Conservation (phyloP, 2,329 filamentous ascomycete species). For the Trichoderma sp. region DNA sequence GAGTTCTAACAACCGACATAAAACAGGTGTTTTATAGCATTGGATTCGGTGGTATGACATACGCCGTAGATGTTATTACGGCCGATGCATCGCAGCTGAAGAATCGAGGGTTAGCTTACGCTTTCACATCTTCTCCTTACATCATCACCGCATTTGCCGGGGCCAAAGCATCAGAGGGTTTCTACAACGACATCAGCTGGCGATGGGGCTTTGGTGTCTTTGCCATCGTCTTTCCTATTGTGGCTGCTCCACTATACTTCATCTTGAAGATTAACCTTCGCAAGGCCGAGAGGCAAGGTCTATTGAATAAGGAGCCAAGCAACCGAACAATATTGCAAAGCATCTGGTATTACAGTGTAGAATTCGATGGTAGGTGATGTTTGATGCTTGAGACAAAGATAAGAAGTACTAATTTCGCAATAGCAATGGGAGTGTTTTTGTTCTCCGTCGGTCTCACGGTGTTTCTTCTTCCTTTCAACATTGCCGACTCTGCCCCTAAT, state of each 20-base stretch:
- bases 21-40: slow-evolving; percentile 61
- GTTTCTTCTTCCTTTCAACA: slow-evolving; percentile 66
- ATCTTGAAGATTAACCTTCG: slow-evolving; percentile 56
- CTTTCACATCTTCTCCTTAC: slow-evolving; percentile 44
- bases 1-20: not conserved
- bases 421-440: slow-evolving; percentile 55
- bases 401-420: not conserved
- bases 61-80: slow-evolving; percentile 64
- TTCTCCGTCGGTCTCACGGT: slow-evolving; percentile 58
- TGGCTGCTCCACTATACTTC: slow-evolving; percentile 53
- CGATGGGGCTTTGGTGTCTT: slow-evolving; percentile 57
- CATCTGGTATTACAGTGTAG: slow-evolving; percentile 50
- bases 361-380: slow-evolving; percentile 55
- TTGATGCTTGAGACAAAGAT: not conserved
- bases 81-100: slow-evolving; percentile 57
- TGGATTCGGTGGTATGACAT: slow-evolving; percentile 61
- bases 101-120: slow-evolving; percentile 42
- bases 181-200: slow-evolving; percentile 37
- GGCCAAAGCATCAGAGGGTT: slow-evolving; percentile 35
- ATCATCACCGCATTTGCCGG: slow-evolving; percentile 50
- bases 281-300: slow-evolving; percentile 56
- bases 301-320: slow-evolving; percentile 40
- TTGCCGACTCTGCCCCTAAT: slow-evolving; percentile 49
- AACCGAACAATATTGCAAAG: slow-evolving; percentile 50
- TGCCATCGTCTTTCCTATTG: slow-evolving; percentile 59